Conservation (phyloP, 2,329 filamentous ascomycete species). For the Ophiostoma quercus region DNA sequence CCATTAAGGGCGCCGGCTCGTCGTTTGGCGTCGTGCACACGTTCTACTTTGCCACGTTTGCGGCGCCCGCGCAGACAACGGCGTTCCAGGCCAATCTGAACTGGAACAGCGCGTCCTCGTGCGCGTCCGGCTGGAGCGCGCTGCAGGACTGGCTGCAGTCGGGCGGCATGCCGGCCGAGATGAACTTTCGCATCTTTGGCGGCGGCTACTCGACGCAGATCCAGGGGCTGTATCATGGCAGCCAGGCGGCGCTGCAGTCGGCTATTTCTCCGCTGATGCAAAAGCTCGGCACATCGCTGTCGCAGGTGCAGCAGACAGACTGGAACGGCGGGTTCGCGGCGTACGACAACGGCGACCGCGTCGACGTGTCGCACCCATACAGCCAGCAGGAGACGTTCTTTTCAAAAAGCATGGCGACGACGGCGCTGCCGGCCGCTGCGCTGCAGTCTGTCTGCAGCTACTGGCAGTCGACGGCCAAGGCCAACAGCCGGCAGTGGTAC, state of each 20-base stretch:
- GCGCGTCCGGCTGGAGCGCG: conserved; percentile 28
- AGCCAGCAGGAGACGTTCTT: conserved; percentile 33
- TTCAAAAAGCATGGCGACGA: conserved; percentile 32
- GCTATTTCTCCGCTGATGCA: conserved; percentile 28
- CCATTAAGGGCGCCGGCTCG: too few species aligned
- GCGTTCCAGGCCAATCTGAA: too few species aligned
- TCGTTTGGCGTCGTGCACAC: too few species aligned
- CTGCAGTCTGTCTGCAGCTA: conserved; percentile 31
- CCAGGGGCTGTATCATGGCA: conserved; percentile 33
- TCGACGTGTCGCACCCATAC: conserved; percentile 27
- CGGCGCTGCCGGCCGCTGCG: conserved; percentile 29
- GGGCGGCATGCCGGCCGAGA: conserved; percentile 30
- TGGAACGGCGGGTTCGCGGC: conserved; percentile 33
- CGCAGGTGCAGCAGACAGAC: conserved; percentile 28
- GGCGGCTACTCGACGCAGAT: conserved; percentile 26
- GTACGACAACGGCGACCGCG: conserved; percentile 32
- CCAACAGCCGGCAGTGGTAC: conserved; percentile 33
- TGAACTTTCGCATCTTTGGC: conserved; percentile 33
- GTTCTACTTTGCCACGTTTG: too few species aligned
- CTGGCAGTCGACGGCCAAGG: conserved; percentile 28
- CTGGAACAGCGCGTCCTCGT: conserved; percentile 37
- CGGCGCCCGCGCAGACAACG: too few species aligned
- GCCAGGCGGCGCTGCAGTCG: conserved; percentile 22
- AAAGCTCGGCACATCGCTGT: conserved; percentile 28
- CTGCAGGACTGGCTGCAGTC: conserved; percentile 31